These are phyloP conservation scores for Ascochyta koolunga DNA, from an alignment of 2,329 filamentous ascomycete genomes.

Conservation along the genomic window DNA sequence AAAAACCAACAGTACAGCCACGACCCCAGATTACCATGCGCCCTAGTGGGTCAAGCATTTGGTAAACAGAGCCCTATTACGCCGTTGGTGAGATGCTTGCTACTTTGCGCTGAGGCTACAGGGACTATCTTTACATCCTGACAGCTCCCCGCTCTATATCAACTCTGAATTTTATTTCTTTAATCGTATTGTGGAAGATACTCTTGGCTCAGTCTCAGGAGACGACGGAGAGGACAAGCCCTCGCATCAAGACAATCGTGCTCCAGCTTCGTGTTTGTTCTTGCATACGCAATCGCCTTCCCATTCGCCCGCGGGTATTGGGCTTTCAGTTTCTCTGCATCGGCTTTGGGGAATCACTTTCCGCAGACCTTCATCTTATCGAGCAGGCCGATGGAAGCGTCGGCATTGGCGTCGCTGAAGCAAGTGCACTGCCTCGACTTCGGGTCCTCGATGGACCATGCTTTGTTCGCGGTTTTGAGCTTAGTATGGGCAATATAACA, in stretches of 20 bases:
- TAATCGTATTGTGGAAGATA: too few species aligned
- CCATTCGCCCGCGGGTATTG: neutral
- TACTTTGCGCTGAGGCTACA: too few species aligned
- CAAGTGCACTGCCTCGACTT: neutral
- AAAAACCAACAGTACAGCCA: too few species aligned
- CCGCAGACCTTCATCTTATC: slow-evolving; percentile 3
- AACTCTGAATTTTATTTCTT: too few species aligned
- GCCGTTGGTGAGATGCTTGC: too few species aligned
- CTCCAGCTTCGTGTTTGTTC: neutral
- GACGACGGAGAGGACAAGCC: too few species aligned
- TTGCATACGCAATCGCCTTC: neutral
- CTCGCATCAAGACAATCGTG: neutral
- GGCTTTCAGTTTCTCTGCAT: neutral
- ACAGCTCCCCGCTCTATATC: too few species aligned
- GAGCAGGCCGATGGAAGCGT: neutral
- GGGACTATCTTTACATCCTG: too few species aligned
- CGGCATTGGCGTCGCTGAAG: neutral
- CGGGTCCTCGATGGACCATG: neutral
- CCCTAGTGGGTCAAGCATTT: too few species aligned
- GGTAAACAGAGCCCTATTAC: too few species aligned
- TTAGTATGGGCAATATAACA: neutral
- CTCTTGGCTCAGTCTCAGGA: too few species aligned
- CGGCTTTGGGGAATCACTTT: neutral
- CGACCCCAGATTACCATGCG: too few species aligned
- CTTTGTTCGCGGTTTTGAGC: neutral